Evolutionary conservation across 169 alveolate genomes (phyloP).

Genomic region (Theileria sp.): DNA sequence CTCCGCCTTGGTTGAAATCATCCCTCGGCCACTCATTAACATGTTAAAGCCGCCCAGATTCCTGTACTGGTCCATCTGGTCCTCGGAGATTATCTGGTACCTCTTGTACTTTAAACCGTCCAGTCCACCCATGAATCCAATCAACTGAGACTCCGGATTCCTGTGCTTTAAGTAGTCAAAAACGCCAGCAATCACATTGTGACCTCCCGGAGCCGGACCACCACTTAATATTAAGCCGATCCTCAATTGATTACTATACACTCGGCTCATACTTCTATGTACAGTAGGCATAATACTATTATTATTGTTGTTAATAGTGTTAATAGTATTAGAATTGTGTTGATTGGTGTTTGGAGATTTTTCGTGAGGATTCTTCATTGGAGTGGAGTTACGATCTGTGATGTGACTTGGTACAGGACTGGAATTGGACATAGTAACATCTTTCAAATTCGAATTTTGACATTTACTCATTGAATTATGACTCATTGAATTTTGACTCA

Average conservation of each 20-base stretch:
- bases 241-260: slow-evolving; percentile 32
- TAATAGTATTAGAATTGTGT: no score
- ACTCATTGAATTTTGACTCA: no score
- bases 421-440: no score
- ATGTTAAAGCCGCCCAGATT: slow-evolving; percentile 98
- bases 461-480: no score
- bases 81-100: slow-evolving; percentile 88
- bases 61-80: slow-evolving; percentile 90
- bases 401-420: no score
- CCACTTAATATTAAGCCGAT: slow-evolving; percentile 97
- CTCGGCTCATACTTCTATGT: not conserved
- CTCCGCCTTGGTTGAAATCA: slow-evolving; percentile 90
- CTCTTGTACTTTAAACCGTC: slow-evolving; percentile 91
- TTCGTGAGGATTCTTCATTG: no score
- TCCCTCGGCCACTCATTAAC: slow-evolving; percentile 97
- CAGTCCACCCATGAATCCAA: slow-evolving; percentile 93
- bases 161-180: slow-evolving; percentile 88
- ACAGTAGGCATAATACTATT: no score
- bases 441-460: no score
- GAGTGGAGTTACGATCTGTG: no score
- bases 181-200: slow-evolving; percentile 96
- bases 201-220: slow-evolving; percentile 99
- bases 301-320: no score
- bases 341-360: no score
- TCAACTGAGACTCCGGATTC: slow-evolving; percentile 87